phyloP scores from a whole-genome alignment of 169 alveolate species.

The Plasmodium relictum region DNA sequence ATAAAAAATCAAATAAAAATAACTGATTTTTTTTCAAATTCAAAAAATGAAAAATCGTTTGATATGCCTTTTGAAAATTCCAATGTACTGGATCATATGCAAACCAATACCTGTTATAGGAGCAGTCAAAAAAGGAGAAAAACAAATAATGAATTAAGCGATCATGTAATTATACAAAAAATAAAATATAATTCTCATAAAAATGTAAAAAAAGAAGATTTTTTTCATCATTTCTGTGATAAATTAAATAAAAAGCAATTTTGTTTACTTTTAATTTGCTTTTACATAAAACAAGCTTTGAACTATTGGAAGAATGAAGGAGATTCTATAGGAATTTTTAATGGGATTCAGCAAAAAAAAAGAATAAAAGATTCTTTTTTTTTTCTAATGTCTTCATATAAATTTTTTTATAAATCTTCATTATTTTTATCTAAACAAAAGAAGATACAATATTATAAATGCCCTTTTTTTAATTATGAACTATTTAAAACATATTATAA shows the following conservation, averaged over 20 bases:
- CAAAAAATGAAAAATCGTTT: constrained; percentile 37
- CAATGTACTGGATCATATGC: background rate
- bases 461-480: constrained; percentile 45
- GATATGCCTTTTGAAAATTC: constrained; percentile 21
- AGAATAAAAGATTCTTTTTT: constrained; percentile 63
- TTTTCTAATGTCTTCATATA: constrained; percentile 73
- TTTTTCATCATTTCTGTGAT: background rate
- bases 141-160: constrained; percentile 38
- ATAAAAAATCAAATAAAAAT: constrained; percentile 75
- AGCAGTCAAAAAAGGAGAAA: constrained; percentile 59
- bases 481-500: constrained; percentile 43
- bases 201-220: background rate
- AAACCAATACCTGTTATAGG: background rate
- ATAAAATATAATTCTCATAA: background rate
- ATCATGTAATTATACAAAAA: constrained; percentile 9
- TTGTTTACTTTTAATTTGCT: constrained; percentile 61
- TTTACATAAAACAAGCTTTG: constrained; percentile 55
- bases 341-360: constrained; percentile 68
- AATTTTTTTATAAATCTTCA: constrained; percentile 74
- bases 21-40: constrained; percentile 60
- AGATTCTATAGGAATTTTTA: constrained; percentile 63
- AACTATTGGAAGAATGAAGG: constrained; percentile 59
- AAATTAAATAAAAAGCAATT: constrained; percentile 72
- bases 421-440: constrained; percentile 41
- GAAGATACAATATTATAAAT: constrained; percentile 23